Percentiles rank a stretch among this genome's conserved stretches.
These are phyloP conservation scores for Verticillium tricorpus DNA, from an alignment of 2,329 filamentous ascomycete genomes.

Conservation along the genomic window DNA sequence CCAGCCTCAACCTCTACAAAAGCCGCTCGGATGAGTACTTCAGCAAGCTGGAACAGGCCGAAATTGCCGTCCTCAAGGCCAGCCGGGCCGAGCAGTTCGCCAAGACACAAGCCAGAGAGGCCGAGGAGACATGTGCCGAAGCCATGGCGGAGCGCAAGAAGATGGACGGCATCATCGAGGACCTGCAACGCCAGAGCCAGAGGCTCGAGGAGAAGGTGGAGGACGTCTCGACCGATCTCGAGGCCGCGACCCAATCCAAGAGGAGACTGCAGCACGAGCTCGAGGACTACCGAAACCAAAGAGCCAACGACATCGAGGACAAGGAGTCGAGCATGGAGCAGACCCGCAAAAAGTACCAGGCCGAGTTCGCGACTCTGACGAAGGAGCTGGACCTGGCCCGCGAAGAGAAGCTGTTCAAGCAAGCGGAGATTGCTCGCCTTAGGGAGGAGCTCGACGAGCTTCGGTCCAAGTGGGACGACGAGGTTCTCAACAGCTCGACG, in stretches of 20 bases:
- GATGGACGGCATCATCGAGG: constrained; percentile 82
- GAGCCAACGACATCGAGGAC: constrained; percentile 94
- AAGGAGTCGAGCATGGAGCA: constrained; percentile 96
- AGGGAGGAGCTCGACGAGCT: constrained; percentile 96
- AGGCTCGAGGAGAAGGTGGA: constrained; percentile 87
- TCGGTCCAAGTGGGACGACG: constrained; percentile 95
- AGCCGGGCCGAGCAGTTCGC: constrained; percentile 90
- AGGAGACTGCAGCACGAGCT: constrained; percentile 94
- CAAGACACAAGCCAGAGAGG: constrained; percentile 81
- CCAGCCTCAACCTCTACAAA: constrained; percentile 86
- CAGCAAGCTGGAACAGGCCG: constrained; percentile 91
- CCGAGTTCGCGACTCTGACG: constrained; percentile 82
- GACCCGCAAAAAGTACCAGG: constrained; percentile 94
- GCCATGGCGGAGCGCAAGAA: constrained; percentile 91
- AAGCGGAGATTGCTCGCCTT: constrained; percentile 79
- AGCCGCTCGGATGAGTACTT: constrained; percentile 93
- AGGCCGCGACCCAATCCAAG: constrained; percentile 81
- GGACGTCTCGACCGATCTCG: constrained; percentile 84
- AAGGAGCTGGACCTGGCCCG: constrained; percentile 92
- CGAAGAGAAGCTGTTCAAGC: constrained; percentile 81
- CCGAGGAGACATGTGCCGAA: constrained; percentile 83
- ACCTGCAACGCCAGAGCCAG: constrained; percentile 85
- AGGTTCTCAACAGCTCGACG: constrained; percentile 93
- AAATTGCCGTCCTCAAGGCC: constrained; percentile 91
- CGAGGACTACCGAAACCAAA: constrained; percentile 92